These are phyloP conservation scores for Spathaspora gorwiae DNA, from an alignment of 805 yeast species.

Conservation along the genomic window DNA sequence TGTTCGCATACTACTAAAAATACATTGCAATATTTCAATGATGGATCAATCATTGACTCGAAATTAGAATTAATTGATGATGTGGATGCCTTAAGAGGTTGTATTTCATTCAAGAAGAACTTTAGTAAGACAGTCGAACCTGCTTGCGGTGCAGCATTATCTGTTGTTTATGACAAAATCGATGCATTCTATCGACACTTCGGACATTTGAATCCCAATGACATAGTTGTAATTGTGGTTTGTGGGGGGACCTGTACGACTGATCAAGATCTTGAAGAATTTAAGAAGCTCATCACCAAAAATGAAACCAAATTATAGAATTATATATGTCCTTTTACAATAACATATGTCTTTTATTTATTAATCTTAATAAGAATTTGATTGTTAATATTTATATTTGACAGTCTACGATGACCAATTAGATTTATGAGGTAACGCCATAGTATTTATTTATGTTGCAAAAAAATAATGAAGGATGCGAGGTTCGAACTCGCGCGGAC, in stretches of 20 bases:
- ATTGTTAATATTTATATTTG: too few relatives aligned
- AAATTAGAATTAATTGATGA: slow-evolving; percentile 38
- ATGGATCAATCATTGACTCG: slow-evolving; percentile 11
- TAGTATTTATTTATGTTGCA: slow-evolving; percentile 1
- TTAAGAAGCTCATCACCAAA: slow-evolving; percentile 6
- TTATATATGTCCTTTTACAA: not conserved
- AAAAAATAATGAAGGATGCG: slow-evolving; percentile 44
- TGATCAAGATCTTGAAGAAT: slow-evolving; percentile 6
- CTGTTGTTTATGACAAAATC: slow-evolving; percentile 42
- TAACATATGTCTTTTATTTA: too few relatives aligned
- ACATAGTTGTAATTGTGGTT: slow-evolving; percentile 49
- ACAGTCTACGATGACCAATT: too few relatives aligned
- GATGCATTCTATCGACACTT: slow-evolving; percentile 21
- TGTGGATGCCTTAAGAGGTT: slow-evolving; percentile 50
- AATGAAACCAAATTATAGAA: slow-evolving; percentile 9
- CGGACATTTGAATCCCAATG: slow-evolving; percentile 29
- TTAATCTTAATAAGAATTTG: too few relatives aligned
- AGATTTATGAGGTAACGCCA: too few relatives aligned
- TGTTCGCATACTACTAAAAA: slow-evolving; percentile 51
- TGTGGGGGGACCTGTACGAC: slow-evolving; percentile 40
- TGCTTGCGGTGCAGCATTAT: slow-evolving; percentile 68
- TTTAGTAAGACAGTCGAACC: slow-evolving; percentile 58
- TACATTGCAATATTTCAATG: slow-evolving; percentile 39
- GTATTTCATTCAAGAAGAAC: slow-evolving; percentile 47
- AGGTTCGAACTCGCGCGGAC: slow-evolving; percentile 53